These are phyloP conservation scores for Entomortierella chlamydospora DNA, from an alignment of 192 early-diverging fungal genomes.

Conservation along the genomic window DNA sequence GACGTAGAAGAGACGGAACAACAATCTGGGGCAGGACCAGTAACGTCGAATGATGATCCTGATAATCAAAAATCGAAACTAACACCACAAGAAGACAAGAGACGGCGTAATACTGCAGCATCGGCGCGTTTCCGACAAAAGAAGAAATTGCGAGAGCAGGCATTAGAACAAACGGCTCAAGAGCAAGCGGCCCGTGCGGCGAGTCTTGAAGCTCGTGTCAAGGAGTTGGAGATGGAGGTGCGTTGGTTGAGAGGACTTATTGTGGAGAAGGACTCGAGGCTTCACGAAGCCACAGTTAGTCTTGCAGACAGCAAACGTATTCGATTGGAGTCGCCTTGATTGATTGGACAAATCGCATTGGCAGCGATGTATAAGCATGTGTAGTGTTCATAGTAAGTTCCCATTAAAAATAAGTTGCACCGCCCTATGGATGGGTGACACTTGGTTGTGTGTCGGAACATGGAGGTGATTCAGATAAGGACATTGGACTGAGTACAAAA, in stretches of 20 bases:
- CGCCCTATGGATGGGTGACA: no score
- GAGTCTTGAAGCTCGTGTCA: slow-evolving; percentile 77
- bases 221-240: slow-evolving; percentile 91
- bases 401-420: no score
- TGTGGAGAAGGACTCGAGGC: slow-evolving; percentile 76
- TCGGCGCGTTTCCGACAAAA: slow-evolving; percentile 94
- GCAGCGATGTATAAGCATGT: no score
- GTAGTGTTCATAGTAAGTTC: neutral
- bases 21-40: neutral
- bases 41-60: no score
- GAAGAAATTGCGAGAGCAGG: slow-evolving; percentile 94
- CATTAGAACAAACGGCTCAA: slow-evolving; percentile 81
- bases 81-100: slow-evolving; percentile 85
- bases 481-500: no score
- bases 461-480: no score
- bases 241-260: slow-evolving; percentile 90
- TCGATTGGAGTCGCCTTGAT: neutral
- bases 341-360: neutral
- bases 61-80: slow-evolving; percentile 24
- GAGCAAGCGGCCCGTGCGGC: slow-evolving; percentile 81
- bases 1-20: slow-evolving; percentile 2
- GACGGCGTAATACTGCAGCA: slow-evolving; percentile 93
- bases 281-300: slow-evolving; percentile 37
- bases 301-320: slow-evolving; percentile 22
- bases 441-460: no score